phyloP scores from a whole-genome alignment of 768 basidiomycete genomes.

The Podaxis pistillaris region DNA sequence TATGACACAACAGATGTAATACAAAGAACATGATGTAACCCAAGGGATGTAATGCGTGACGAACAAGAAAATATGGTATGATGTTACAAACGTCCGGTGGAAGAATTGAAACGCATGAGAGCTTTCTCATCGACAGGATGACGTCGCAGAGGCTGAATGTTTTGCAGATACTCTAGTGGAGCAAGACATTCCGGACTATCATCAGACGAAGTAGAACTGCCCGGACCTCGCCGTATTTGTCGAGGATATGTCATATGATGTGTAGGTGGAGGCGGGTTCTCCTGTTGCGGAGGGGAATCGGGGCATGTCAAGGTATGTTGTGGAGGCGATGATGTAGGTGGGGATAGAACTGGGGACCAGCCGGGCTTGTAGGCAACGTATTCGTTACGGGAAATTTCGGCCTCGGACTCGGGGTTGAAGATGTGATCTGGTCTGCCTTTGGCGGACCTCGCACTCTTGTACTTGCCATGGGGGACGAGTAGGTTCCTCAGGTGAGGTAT shows the following conservation, averaged over 20 bases:
- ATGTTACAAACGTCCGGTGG: constrained; percentile 15
- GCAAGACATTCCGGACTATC: constrained; percentile 42
- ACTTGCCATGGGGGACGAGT: constrained; percentile 61
- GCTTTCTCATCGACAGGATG: constrained; percentile 62
- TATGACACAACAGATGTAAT: constrained; percentile 4
- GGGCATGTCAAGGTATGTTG: constrained; percentile 19
- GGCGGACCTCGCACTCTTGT: constrained; percentile 69
- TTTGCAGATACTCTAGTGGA: constrained; percentile 68
- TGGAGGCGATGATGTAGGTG: constrained; percentile 20
- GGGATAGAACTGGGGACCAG: constrained; percentile 20
- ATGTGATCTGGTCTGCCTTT: constrained; percentile 55
- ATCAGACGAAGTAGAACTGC: constrained; percentile 30
- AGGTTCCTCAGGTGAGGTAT: constrained; percentile 50
- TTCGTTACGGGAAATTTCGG: constrained; percentile 39
- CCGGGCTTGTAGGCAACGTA: constrained; percentile 43
- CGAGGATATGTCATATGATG: constrained; percentile 13
- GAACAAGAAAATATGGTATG: not conserved
- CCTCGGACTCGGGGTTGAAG: constrained; percentile 42
- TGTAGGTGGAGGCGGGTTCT: constrained; percentile 10
- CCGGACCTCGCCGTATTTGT: constrained; percentile 23
- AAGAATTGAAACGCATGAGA: constrained; percentile 36
- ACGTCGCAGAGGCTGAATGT: constrained; percentile 59
- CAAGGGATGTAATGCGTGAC: not conserved
- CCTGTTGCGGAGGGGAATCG: constrained; percentile 18
- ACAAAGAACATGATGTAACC: constrained; percentile 1